These are phyloP conservation scores for Chondrus crispus DNA, from an alignment of 23 red algal species.

Conservation along the genomic window DNA sequence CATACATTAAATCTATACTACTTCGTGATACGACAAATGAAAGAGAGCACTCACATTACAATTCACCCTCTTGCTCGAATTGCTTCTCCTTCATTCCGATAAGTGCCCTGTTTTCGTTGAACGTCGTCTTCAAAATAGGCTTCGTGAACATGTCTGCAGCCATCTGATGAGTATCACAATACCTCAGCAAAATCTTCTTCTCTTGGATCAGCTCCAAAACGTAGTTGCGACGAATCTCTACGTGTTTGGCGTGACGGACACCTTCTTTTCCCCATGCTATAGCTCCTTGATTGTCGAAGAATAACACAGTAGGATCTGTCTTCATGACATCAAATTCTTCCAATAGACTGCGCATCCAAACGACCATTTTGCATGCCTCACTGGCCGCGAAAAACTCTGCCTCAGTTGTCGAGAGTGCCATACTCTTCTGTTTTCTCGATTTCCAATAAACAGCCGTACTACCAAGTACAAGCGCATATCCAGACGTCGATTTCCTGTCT, in stretches of 20 bases:
- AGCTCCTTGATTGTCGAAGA: constrained; percentile 20
- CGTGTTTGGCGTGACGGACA: constrained; percentile 4
- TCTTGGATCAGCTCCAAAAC: background rate
- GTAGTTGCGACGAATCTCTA: background rate
- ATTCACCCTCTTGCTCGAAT: too few relatives aligned
- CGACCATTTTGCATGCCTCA: too few relatives aligned
- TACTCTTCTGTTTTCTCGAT: background rate
- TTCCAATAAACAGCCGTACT: background rate
- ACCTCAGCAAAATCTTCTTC: background rate
- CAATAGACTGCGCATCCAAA: too few relatives aligned
- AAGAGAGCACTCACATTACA: too few relatives aligned
- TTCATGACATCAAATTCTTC: too few relatives aligned
- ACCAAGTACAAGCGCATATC: background rate
- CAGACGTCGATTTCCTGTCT: constrained; percentile 13
- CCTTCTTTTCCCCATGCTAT: background rate
- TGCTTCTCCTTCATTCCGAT: too few relatives aligned
- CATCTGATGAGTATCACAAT: background rate
- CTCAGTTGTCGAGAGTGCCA: constrained; percentile 33
- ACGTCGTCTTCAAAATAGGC: too few relatives aligned
- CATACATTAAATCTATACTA: too few relatives aligned
- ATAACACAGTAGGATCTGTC: too few relatives aligned
- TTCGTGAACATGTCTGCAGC: constrained; percentile 14
- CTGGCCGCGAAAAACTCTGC: constrained; percentile 44
- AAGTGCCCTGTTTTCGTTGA: too few relatives aligned
- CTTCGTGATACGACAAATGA: too few relatives aligned